Conservation (phyloP, 768 basidiomycete species). For the Hemileccinum impolitum region DNA sequence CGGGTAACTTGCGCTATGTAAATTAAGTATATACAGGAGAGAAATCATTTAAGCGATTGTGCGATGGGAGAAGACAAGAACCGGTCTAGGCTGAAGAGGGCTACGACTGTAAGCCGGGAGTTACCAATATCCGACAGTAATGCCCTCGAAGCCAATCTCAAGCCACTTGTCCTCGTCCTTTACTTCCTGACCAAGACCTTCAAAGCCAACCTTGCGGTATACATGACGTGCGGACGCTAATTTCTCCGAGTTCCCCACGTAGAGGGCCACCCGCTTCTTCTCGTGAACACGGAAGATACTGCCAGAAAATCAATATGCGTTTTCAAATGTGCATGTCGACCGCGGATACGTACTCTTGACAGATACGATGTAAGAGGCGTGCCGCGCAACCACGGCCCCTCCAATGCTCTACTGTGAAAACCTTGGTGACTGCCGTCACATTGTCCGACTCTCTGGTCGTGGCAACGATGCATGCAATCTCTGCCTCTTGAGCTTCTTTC, state of each 20-base stretch:
- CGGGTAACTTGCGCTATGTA: too few species aligned
- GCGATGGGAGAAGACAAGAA: background rate
- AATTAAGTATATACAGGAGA: too few species aligned
- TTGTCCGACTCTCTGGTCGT: conserved; percentile 54
- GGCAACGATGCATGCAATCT: conserved; percentile 65
- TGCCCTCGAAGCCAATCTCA: conserved; percentile 15
- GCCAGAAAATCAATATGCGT: background rate
- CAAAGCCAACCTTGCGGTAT: conserved; percentile 21
- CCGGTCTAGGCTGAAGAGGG: background rate
- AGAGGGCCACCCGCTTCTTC: conserved; percentile 42
- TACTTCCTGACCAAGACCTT: conserved; percentile 14
- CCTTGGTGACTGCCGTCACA: conserved; percentile 66
- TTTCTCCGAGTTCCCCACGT: conserved; percentile 44
- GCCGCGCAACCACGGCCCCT: conserved; percentile 54
- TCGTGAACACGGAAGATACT: conserved; percentile 26
- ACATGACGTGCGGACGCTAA: conserved; percentile 18
- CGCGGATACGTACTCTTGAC: conserved; percentile 40
- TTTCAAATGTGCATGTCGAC: background rate
- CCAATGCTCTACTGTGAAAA: conserved; percentile 54
- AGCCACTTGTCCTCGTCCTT: conserved; percentile 18
- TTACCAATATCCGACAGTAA: conserved; percentile 19
- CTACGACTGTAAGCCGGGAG: background rate
- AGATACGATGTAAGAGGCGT: conserved; percentile 54
- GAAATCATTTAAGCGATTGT: too few species aligned
- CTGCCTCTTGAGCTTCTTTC: conserved; percentile 16